Evolutionary conservation across 2,329 filamentous ascomycete genomes (phyloP), one percentile per base, ranked within the genome.

Genomic region (Aspergillus sclerotialis): DNA sequence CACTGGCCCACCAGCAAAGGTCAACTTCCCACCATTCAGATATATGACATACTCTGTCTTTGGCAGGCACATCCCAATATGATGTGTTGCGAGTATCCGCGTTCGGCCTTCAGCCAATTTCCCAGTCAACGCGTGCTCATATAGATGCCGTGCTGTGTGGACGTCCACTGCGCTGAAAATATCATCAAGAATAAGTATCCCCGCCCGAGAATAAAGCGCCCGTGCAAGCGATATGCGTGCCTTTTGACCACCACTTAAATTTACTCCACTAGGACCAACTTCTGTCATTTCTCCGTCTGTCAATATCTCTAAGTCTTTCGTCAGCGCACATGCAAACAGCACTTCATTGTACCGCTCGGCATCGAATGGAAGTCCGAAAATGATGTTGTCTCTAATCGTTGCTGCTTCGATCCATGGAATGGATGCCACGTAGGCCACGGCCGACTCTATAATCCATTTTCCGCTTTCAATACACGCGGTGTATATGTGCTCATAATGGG

Each of bases 401-500:
- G 80, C 80, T 45, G 87, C 87, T 52, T 88, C 83, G 26, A 89
- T 82, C 84, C 83, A 89, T 0, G 84, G 83, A 5, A 80, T 83
- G 50, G 87, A 82, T 2, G 80, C 74, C 21, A 87, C 80, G 44
- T 78, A 88, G 0, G 83, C 83, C 28, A 85, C 70, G 4, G 80
- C 72, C 3, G 73, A 72, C 7, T 78, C 73, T n/a, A 87, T 71
- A 31, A 84, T 78, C 83, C 83, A 88, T 44, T 85, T 67, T 3
- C 59, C 57, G 34, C 52, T 62, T n/a, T 60, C 81, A 4, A 82
- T 42, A 77, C 73, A 35, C 63, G 56, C 47, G n/a, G 87, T 82
- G 42, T 75, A 72, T 19, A 82, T 70, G 16, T 83, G 72, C 3
- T 67, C 50, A 0, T 73, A 60, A 0, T 64, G 43, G 1, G 72